Evolutionary conservation across 2,329 filamentous ascomycete species (phyloP).

Genomic region (Ceratocystis cubensis): DNA sequence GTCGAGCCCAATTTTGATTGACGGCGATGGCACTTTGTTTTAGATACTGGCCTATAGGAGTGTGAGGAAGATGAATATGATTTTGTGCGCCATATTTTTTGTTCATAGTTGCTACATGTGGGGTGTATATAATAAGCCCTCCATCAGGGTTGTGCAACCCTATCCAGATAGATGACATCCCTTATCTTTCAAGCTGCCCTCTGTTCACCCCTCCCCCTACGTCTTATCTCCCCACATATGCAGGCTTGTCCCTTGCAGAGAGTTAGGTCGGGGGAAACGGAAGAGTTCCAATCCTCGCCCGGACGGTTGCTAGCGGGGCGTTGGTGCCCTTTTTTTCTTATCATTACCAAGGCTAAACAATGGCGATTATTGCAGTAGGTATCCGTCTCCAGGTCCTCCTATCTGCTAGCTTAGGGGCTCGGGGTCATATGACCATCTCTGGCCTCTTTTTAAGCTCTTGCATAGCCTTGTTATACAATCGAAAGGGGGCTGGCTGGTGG

Average conservation of each 20-base stretch:
- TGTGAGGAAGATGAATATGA: background rate
- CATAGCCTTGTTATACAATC: background rate
- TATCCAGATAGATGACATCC: background rate
- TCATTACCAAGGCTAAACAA: background rate
- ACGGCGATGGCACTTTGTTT: slow-evolving; percentile 71
- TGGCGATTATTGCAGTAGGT: background rate
- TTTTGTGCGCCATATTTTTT: background rate
- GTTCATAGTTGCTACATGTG: background rate
- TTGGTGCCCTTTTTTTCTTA: background rate
- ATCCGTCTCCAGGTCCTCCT: background rate
- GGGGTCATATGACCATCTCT: background rate
- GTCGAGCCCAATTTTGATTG: slow-evolving; percentile 70
- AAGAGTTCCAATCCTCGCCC: background rate
- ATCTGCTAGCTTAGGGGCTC: background rate
- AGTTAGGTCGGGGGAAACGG: background rate
- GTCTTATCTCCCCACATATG: slow-evolving; percentile 10
- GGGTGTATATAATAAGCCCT: background rate
- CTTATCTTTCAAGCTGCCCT: slow-evolving; percentile 3
- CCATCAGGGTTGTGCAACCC: slow-evolving; percentile 5
- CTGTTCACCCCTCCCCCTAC: background rate
- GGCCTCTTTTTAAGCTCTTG: background rate
- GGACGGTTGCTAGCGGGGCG: background rate
- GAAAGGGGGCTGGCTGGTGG: background rate
- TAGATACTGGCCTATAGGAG: slow-evolving; percentile 36
- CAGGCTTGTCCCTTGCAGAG: slow-evolving; percentile 8